Base-by-base conservation (phyloP, 2,329 filamentous ascomycete genomes). In the Cyphellophora europaea region DNA sequence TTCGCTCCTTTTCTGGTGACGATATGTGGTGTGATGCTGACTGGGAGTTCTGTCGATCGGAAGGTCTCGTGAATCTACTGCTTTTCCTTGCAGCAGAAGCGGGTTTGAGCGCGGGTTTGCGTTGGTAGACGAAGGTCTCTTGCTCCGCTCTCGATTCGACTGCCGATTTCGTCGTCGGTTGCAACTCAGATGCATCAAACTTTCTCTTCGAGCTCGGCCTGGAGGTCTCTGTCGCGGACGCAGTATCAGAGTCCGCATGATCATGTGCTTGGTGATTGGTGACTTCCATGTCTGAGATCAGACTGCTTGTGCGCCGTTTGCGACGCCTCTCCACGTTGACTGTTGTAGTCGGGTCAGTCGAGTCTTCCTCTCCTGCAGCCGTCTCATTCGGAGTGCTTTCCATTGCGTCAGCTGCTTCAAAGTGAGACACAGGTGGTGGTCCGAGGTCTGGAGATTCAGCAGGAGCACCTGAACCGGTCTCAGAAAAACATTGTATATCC, bases 401-500 rank as follows among this genome's bases (percentile, higher is more conserved):
- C 32, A 17, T 55, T 45, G 37, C 67, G 54, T 42, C 64, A 67
- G 23, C 60, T 59, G 41, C 67, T 63, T 70, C 65, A 39, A 73
- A 72, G 37, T 66, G 66, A 5, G 65, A 67, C 6, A 72, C 55
- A 2, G 71, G 69, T 17, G 70, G 69, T 2, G 70, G 66, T 6
- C 50, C 53, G 16, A 54, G 36, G 5, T 53, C 52, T 6, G 55
- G 54, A 4, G 54, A 59, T n/a, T n/a, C n/a, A n/a, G n/a, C n/a
- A n/a, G n/a, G n/a, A n/a, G n/a, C n/a, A n/a, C n/a, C n/a, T n/a
- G n/a, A n/a, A 21, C 49, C 48, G 19, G 47, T 43, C n/a, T 52
- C 42, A 16, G 48, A 27, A 3, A 61, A 30, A 5, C 48, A 47
- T 17, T 54, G 44, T 12, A 65, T 31, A 32, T 65, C 63, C 19